Percentiles rank a stretch among this genome's conserved stretches.
Evolutionary conservation across 108 stramenopile species (phyloP).

Genomic region (Poteriospumella lacustris): DNA sequence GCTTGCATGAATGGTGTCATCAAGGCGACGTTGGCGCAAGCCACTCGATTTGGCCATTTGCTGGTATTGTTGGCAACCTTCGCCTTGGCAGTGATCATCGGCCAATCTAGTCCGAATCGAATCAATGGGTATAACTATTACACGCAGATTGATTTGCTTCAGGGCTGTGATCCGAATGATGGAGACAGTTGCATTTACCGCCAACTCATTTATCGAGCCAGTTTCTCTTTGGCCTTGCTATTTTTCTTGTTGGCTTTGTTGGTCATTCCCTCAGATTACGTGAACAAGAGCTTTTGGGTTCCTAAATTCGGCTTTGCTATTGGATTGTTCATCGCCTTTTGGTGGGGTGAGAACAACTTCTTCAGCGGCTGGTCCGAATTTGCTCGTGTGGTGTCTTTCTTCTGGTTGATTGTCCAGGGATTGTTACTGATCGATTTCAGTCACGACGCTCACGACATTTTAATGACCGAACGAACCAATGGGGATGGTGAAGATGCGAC

Average conservation of each 20-base stretch:
- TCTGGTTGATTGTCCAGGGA: slow-evolving; percentile 12
- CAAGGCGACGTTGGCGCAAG: slow-evolving; percentile 8
- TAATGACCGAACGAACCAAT: background rate
- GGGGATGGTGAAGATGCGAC: background rate
- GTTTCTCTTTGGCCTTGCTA: background rate
- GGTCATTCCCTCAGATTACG: background rate
- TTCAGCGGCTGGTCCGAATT: slow-evolving; percentile 16
- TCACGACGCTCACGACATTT: slow-evolving; percentile 13
- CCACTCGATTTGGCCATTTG: slow-evolving; percentile 3
- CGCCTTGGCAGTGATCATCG: slow-evolving; percentile 2
- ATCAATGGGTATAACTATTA: background rate
- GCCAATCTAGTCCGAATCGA: background rate
- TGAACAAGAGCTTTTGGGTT: slow-evolving; percentile 14
- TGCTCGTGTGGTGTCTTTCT: slow-evolving; percentile 15
- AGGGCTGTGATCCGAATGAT: background rate
- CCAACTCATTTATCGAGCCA: slow-evolving; percentile 27
- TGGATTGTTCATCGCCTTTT: slow-evolving; percentile 12
- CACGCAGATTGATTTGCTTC: background rate
- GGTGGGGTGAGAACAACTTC: slow-evolving; percentile 20
- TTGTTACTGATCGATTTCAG: slow-evolving; percentile 3
- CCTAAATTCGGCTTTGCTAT: background rate
- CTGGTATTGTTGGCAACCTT: background rate
- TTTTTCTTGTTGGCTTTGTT: background rate
- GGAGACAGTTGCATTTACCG: slow-evolving; percentile 17
- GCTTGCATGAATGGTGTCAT: background rate